phyloP scores from a whole-genome alignment of 495 filamentous ascomycete species.

The Letharia lupina region DNA sequence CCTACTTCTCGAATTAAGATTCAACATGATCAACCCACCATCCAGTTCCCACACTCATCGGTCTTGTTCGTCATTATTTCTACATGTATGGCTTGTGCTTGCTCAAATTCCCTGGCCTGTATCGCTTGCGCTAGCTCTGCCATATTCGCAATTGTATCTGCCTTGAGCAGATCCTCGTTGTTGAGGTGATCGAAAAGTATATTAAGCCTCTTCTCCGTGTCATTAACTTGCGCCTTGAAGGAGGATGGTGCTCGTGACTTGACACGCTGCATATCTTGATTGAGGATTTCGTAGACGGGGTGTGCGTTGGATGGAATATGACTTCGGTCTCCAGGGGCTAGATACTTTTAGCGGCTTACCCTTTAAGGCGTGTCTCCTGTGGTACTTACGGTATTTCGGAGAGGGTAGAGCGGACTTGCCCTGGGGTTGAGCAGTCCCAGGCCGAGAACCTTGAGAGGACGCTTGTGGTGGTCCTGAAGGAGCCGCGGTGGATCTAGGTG shows the following conservation, averaged over 20 bases:
- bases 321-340: conserved; percentile 74
- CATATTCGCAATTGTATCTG: conserved; percentile 69
- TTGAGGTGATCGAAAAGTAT: conserved; percentile 94
- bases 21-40: conserved; percentile 54
- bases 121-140: conserved; percentile 58
- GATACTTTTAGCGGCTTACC: conserved; percentile 17
- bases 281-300: conserved; percentile 73
- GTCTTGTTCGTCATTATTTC: conserved; percentile 75
- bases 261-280: conserved; percentile 77
- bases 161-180: conserved; percentile 80
- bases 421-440: conserved; percentile 45
- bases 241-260: conserved; percentile 69
- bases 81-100: conserved; percentile 66
- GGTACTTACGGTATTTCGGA: conserved; percentile 59
- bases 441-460: conserved; percentile 39
- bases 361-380: background rate
- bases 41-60: conserved; percentile 88
- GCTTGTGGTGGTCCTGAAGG: conserved; percentile 29
- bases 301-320: conserved; percentile 73
- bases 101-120: conserved; percentile 62
- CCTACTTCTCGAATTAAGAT: background rate
- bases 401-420: conserved; percentile 39
- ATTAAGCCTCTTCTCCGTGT: conserved; percentile 84
- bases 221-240: conserved; percentile 78
- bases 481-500: conserved; percentile 26